Conservation (phyloP, 2,329 filamentous ascomycete genomes). For the Paraphaeosphaeria minitans region DNA sequence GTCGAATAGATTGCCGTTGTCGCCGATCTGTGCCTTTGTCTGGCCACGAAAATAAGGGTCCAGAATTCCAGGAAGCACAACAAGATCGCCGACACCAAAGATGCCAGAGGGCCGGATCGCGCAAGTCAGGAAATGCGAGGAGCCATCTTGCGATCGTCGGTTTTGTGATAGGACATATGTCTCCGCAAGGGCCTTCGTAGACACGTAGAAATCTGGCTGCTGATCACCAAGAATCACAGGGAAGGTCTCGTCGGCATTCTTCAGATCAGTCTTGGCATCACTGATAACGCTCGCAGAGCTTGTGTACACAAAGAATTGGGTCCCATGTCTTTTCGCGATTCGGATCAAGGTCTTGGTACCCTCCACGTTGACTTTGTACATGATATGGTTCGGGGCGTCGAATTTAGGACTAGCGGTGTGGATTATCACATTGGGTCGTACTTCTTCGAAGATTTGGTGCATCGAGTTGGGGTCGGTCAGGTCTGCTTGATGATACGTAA, state of each 20-base stretch:
- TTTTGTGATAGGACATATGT: slow-evolving; percentile 21
- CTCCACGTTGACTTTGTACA: slow-evolving; percentile 52
- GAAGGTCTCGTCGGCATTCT: slow-evolving; percentile 15
- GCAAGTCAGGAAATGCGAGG: slow-evolving; percentile 18
- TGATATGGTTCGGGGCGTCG: slow-evolving; percentile 37
- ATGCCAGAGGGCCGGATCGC: slow-evolving; percentile 20
- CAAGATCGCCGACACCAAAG: slow-evolving; percentile 21
- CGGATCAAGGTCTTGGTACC: slow-evolving; percentile 51
- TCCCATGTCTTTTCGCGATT: background rate
- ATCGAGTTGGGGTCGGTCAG: no score
- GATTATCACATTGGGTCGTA: slow-evolving; percentile 51
- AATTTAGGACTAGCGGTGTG: slow-evolving; percentile 51
- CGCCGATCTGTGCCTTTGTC: slow-evolving; percentile 10
- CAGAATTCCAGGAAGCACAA: slow-evolving; percentile 5
- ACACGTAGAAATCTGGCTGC: slow-evolving; percentile 23
- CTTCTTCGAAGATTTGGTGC: slow-evolving; percentile 44
- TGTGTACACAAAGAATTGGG: slow-evolving; percentile 25
- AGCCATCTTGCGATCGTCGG: no score
- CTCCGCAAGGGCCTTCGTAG: slow-evolving; percentile 30
- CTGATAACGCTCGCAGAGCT: slow-evolving; percentile 25
- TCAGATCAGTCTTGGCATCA: slow-evolving; percentile 20
- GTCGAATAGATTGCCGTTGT: slow-evolving; percentile 19
- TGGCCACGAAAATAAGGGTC: slow-evolving; percentile 10
- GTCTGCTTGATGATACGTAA: no score
- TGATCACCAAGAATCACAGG: slow-evolving; percentile 18